Evolutionary conservation across 768 basidiomycete genomes (phyloP), one percentile per base, ranked within the genome.

Genomic region (Tricholoma furcatifolium): DNA sequence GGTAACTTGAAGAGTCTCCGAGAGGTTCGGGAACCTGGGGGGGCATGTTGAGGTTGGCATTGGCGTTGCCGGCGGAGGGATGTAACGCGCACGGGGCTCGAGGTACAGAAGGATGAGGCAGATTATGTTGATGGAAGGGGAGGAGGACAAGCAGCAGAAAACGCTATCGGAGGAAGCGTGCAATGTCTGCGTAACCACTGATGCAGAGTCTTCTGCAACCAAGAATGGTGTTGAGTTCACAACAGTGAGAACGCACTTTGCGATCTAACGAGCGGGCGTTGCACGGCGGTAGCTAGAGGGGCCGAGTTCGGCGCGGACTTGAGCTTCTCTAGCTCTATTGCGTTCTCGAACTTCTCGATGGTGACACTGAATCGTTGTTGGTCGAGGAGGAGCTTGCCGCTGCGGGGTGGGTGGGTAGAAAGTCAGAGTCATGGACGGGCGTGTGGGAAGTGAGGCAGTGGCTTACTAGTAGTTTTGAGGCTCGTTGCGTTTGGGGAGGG

Each of bases 381-480:
- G 69, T 98, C 97, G 59, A 98, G 74, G 47, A 98, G 76, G 12
- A 99, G 79, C 70, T 99, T 96, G 46, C 96, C 96, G 59, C 96
- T 98, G 40, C 6, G 27, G 3, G 30, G 36, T 34, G 18, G 6
- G 9, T 12, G 2, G 18, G 41, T 21, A 51, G 8, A n/a, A n/a
- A 24, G 23, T 6, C 15, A 12, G 17, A 44, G 14, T 12, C 12
- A 20, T 2, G 7, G 31, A 8, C 4, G 7, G 6, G 9, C 2
- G 53, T n/a, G n/a, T n/a, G n/a, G n/a, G n/a, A n/a, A n/a, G n/a
- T n/a, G n/a, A n/a, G n/a, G n/a, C n/a, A n/a, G n/a, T n/a, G n/a
- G 78, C 87, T 53, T 61, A 95, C 93, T 95, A 97, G 74, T 98
- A 98, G 70, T 97, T 97, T 57, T 87, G 84, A 2, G 93, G 91